Evolutionary conservation across 495 filamentous ascomycete species (phyloP).

Genomic region (Ramalina intermedia): DNA sequence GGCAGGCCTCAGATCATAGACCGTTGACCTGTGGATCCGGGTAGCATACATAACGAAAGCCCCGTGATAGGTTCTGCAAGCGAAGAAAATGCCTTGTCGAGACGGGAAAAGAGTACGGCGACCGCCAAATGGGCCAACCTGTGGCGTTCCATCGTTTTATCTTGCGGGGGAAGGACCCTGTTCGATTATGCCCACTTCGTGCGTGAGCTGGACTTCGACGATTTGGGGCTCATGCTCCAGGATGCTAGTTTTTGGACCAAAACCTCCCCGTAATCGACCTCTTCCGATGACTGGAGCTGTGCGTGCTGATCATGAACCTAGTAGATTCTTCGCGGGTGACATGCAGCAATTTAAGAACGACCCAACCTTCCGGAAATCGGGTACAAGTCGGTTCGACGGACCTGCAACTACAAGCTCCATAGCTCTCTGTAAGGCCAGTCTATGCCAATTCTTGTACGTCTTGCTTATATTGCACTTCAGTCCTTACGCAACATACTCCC

Average conservation of each 20-base stretch:
- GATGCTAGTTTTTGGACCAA: constrained; percentile 29
- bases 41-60: constrained; percentile 26
- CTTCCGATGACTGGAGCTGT: too few species aligned
- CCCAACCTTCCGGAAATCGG: constrained; percentile 3
- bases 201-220: constrained; percentile 43
- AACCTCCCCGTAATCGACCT: constrained; percentile 8
- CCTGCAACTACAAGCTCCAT: constrained; percentile 23
- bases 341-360: constrained; percentile 20
- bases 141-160: constrained; percentile 58
- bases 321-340: constrained; percentile 35
- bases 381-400: constrained; percentile 6
- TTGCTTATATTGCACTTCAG: constrained; percentile 13
- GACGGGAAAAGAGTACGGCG: constrained; percentile 9
- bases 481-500: constrained; percentile 32
- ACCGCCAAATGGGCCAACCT: constrained; percentile 39
- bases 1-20: background rate
- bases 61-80: constrained; percentile 24
- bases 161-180: constrained; percentile 44
- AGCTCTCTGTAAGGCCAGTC: constrained; percentile 22
- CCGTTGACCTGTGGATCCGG: too few species aligned
- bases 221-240: constrained; percentile 42
- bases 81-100: constrained; percentile 23
- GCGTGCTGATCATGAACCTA: constrained; percentile 1
- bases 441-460: background rate
- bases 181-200: constrained; percentile 61